Conservation (phyloP, 768 basidiomycete genomes). For the Lactifluus pinguis region DNA sequence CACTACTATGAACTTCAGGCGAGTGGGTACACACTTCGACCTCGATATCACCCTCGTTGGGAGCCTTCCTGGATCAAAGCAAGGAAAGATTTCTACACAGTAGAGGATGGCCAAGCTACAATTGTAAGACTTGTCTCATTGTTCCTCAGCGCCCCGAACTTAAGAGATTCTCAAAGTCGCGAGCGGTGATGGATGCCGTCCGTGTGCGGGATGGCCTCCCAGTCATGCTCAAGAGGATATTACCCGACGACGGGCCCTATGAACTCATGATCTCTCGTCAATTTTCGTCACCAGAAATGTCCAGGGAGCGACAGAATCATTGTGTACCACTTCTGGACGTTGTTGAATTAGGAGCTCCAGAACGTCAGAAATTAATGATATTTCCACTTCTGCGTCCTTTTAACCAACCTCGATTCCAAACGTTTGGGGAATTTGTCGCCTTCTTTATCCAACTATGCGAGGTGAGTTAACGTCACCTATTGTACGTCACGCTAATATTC, state of each 20-base stretch:
- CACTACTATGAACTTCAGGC: too few relatives aligned
- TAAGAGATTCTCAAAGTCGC: conserved; percentile 1
- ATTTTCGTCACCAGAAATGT: conserved; percentile 16
- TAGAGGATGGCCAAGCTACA: too few relatives aligned
- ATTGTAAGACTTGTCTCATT: conserved; percentile 1
- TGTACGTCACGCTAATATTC: neutral
- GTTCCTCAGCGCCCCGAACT: too few relatives aligned
- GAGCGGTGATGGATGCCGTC: conserved; percentile 13
- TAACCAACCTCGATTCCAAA: conserved; percentile 27
- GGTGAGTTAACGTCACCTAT: conserved; percentile 18
- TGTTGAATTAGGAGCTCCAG: conserved; percentile 5
- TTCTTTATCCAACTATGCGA: conserved; percentile 30
- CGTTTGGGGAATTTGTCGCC: conserved; percentile 29
- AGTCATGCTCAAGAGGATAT: conserved; percentile 11
- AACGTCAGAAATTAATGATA: conserved; percentile 23
- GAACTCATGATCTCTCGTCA: neutral
- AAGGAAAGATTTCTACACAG: conserved; percentile 1
- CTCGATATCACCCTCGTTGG: too few relatives aligned
- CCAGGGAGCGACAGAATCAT: conserved; percentile 24
- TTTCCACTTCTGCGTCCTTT: conserved; percentile 27
- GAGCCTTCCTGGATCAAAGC: conserved; percentile 3
- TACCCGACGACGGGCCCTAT: too few relatives aligned
- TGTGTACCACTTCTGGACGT: too few relatives aligned
- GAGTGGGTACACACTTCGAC: too few relatives aligned
- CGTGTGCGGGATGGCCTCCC: conserved; percentile 1